Conservation (phyloP, 345 rosid species). For the Eucalyptus sideroxylon region DNA sequence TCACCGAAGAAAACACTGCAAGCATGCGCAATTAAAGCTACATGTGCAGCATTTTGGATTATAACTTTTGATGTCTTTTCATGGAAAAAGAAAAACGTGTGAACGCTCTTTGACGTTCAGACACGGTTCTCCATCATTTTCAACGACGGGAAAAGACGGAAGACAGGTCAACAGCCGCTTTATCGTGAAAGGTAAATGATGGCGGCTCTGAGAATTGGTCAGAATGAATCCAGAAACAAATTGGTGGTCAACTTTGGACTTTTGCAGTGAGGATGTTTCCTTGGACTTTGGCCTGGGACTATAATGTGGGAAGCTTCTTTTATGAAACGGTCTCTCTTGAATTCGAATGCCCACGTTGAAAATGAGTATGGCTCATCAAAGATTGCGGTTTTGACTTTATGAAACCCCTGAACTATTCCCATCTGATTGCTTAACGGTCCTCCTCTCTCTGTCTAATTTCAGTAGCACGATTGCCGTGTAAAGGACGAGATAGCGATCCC, state of each 20-base stretch:
- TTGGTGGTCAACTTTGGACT: background rate
- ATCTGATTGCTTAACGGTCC: background rate
- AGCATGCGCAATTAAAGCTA: background rate
- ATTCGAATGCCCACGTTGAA: background rate
- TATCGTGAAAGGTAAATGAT: background rate
- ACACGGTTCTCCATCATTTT: background rate
- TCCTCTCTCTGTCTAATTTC: background rate
- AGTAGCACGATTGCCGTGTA: background rate
- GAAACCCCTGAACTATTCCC: background rate
- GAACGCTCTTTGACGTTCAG: background rate
- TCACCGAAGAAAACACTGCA: background rate
- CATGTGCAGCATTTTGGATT: background rate
- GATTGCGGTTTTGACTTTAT: background rate
- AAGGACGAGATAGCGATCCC: background rate
- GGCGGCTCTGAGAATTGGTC: background rate
- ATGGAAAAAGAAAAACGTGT: background rate
- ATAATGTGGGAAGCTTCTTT: background rate
- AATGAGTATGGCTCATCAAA: background rate
- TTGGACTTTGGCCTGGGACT: background rate
- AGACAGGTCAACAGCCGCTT: background rate
- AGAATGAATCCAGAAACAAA: background rate
- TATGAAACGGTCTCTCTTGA: background rate
- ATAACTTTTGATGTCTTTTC: background rate
- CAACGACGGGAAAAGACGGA: background rate
- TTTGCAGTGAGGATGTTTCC: background rate